Evolutionary conservation across 163 green algal species (phyloP), one percentile per base, ranked within the genome.

Genomic region (Scenedesmus sp.): DNA sequence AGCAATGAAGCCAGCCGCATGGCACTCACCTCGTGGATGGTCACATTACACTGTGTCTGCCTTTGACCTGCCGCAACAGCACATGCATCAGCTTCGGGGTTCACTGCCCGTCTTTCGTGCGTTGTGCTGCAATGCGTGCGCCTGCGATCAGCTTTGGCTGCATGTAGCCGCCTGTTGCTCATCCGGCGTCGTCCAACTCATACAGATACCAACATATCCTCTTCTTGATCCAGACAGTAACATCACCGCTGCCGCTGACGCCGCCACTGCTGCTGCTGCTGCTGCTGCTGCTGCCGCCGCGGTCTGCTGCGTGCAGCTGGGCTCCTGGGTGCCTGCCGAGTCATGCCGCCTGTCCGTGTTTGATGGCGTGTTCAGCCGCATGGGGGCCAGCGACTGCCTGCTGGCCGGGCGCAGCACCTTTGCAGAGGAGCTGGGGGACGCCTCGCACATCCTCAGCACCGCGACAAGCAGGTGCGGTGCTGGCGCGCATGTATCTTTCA

Each of bases 331-430:
- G 15, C 98, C 98, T 7, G 97, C 97, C 1, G 87, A 93, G 30
- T 89, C 59, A 0, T 95, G 91, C 37, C 15, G 82, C 9, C 87
- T 99, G 83, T 92, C 92, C 3, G 94, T 97, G n/a, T 90, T 98
- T 72, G 98, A 99, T 87, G 95, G 90, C n/a, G 93, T 99, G 35
- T 96, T 95, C 92, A 98, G 95, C 2, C 96, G 98, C 90, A 99
- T 99, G 96, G 98, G 98, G 35, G 98, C 98, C 42, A 94, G 92
- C 3, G 98, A 99, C 93, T 96, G 94, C 89, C 93, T 99, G 49
- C 92, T 96, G 5, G 53, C 92, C 79, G 94, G 96, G 1, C 89
- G 94, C 44, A 97, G 94, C 81, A 99, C 98, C 20, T 99, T 99
- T 80, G 85, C 85, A 40, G 85, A 90, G 49, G 85, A 90, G 85